Evolutionary conservation across 345 rosid genomes (phyloP).

Genomic region (Luvunga scandens): DNA sequence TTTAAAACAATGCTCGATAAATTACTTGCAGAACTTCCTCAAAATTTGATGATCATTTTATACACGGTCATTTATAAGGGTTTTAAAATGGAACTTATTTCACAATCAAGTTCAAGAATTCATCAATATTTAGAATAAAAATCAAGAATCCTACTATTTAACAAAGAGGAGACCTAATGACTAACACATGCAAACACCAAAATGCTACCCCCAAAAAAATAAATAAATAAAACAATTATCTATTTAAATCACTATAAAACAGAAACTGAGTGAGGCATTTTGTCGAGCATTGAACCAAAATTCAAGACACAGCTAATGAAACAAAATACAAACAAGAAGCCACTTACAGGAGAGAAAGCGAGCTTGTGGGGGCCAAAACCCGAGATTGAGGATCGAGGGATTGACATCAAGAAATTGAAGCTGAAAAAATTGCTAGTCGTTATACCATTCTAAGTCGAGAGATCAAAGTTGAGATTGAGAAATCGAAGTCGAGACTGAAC

Average conservation of each 20-base stretch:
- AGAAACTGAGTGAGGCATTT: conserved; percentile 23
- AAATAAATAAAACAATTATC: neutral
- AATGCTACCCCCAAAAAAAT: neutral
- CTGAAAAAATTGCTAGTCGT: too few species aligned
- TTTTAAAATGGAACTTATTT: neutral
- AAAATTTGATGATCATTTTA: too few species aligned
- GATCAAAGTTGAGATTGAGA: too few species aligned
- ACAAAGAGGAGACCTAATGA: neutral
- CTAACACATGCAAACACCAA: neutral
- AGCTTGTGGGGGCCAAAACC: conserved; percentile 24
- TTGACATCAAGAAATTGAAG: too few species aligned
- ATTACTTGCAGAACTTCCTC: neutral
- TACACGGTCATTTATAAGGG: neutral
- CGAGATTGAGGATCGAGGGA: too few species aligned
- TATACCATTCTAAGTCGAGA: too few species aligned
- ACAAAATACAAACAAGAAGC: neutral
- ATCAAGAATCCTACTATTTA: neutral
- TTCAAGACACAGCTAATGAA: neutral
- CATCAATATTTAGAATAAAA: neutral
- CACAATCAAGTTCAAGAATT: neutral
- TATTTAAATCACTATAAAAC: neutral
- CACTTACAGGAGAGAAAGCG: conserved; percentile 29
- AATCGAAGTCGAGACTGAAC: too few species aligned
- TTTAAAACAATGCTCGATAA: neutral
- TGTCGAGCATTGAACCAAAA: conserved; percentile 37